A percentile compares a stretch with the other conserved stretches of the same genome.
These are phyloP conservation scores for Daldinia decipiens DNA, from an alignment of 495 filamentous ascomycete genomes.

Conservation along the genomic window DNA sequence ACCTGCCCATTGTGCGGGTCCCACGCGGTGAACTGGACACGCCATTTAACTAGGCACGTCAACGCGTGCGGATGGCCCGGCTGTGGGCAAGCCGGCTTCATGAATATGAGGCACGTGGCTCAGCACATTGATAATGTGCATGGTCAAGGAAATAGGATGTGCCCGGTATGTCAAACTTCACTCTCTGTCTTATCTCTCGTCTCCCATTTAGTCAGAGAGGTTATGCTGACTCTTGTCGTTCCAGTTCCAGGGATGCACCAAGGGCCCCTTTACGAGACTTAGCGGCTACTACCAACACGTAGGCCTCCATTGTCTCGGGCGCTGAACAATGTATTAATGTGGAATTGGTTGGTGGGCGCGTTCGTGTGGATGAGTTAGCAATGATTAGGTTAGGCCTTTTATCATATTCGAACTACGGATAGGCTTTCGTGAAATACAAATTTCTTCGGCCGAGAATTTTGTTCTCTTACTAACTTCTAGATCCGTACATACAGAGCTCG, in stretches of 20 bases:
- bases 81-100: too few relatives aligned
- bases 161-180: neutral
- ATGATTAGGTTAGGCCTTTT: too few relatives aligned
- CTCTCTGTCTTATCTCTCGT: neutral
- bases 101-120: too few relatives aligned
- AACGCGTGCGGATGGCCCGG: neutral
- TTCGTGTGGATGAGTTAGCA: neutral
- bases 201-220: neutral
- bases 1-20: neutral
- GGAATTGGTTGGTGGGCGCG: neutral
- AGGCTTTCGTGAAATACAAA: neutral
- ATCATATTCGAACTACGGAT: neutral
- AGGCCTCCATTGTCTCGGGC: too few relatives aligned
- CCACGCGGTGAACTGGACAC: fast-evolving
- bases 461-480: neutral
- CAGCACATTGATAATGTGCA: too few relatives aligned
- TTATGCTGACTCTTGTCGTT: neutral
- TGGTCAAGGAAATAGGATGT: neutral
- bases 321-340: neutral
- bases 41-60: neutral
- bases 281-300: too few relatives aligned
- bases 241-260: neutral
- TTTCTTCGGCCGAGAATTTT: neutral
- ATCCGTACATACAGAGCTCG: neutral
- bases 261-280: too few relatives aligned